Evolutionary conservation across 768 basidiomycete genomes (phyloP), one percentile per base, ranked within the genome.

Genomic region (Amylocystis lapponica): DNA sequence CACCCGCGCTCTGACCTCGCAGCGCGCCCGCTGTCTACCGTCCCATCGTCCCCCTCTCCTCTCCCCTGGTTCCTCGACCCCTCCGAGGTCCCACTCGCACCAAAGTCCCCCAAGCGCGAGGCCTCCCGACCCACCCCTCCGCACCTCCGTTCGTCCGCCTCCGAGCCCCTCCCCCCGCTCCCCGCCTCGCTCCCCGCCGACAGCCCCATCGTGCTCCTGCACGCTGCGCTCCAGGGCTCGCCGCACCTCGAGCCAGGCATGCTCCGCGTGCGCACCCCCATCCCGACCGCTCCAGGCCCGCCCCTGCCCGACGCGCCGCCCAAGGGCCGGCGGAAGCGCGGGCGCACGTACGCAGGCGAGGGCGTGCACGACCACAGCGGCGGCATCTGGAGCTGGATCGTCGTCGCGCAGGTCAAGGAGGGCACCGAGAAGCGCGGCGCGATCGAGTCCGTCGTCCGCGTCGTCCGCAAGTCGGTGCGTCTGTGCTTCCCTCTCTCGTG

Each of bases 351-450:
- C 60, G 67, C 70, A 3, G 84, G 83, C 19, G 80, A 84, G 52
- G 81, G 83, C 11, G 56, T 65, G 8, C 64, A 65, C 11, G 58
- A 57, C 43, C 74, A 79, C 17, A 67, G 71, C 2, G 68, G 70
- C 13, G 76, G 79, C 3, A 61, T 88, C n/a, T 89, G 87, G 88
- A 74, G 66, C 46, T 89, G 88, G 87, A 65, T 82, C 13, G 66
- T 89, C 11, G 67, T 81, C 45, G 86, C 81, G 4, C 85, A 90
- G 70, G 86, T 92, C 38, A 92, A 88, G 58, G 84, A 88, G 52
- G 88, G 88, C 8, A 85, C 85, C 6, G 87, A 91, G 67, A 79
- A 75, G 43, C 74, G 81, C 53, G 89, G 87, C 5, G 76, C 81
- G 2, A 80, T 91, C 43, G 85, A 89, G 55, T 78, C 80, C 7